Evolutionary conservation across 208 protist genomes (phyloP).

Genomic region (Leishmania arabica): DNA sequence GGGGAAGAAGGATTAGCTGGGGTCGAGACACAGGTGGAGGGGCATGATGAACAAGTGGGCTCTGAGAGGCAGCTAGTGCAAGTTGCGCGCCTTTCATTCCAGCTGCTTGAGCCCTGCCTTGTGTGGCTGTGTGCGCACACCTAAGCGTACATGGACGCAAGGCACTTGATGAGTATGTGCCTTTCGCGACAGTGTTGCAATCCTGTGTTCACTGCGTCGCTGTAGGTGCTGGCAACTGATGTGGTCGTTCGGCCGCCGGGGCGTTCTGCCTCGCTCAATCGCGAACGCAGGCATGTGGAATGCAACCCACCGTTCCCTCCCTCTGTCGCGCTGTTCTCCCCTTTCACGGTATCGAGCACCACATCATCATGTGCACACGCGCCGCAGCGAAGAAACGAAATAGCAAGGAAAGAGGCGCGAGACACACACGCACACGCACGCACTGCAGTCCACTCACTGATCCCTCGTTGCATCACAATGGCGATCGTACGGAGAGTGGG

Average conservation of each 20-base stretch:
- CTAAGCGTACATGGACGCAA: not conserved
- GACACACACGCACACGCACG: constrained; percentile 10
- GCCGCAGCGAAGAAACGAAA: constrained; percentile 5
- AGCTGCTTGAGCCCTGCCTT: not conserved
- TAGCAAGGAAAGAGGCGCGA: constrained; percentile 2
- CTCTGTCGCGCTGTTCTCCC: not conserved
- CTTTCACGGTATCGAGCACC: not conserved
- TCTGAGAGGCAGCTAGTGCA: not conserved
- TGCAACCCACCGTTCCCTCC: not conserved
- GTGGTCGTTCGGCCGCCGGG: not conserved
- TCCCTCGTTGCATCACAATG: not conserved
- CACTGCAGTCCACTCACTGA: not conserved
- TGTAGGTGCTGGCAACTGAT: not conserved
- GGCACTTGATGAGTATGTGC: not conserved
- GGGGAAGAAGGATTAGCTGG: not conserved
- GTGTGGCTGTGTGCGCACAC: not conserved
- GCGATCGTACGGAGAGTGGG: not conserved
- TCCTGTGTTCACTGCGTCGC: too few species aligned
- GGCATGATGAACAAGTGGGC: not conserved
- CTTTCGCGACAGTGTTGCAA: not conserved
- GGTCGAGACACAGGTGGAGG: not conserved
- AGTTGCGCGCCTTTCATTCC: not conserved
- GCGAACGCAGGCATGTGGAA: not conserved
- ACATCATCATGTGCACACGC: not conserved
- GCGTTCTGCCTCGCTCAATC: not conserved